Percentiles rank a stretch among this genome's conserved stretches.
Conservation (phyloP, 2,329 filamentous ascomycete genomes). For the Botryotinia globosa region DNA sequence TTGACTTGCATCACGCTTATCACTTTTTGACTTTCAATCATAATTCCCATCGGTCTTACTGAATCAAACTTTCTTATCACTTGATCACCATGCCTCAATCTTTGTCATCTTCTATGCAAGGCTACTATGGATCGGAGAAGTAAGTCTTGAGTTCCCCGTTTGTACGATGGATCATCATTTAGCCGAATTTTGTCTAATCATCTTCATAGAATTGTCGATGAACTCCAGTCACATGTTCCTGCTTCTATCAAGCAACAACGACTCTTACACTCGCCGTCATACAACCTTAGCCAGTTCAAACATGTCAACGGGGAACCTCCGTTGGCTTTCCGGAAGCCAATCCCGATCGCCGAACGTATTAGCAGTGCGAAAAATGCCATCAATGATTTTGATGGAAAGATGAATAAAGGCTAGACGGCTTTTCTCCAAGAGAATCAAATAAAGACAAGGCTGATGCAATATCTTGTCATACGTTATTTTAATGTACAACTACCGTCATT, state of each 20-base stretch:
- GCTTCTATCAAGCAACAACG: neutral
- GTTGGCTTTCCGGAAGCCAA: slow-evolving; percentile 14
- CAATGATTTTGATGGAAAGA: slow-evolving; percentile 12
- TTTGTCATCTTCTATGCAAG: slow-evolving; percentile 19
- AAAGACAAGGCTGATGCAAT: neutral
- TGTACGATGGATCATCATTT: neutral
- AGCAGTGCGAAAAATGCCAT: neutral
- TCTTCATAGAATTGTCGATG: neutral
- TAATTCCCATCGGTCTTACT: neutral
- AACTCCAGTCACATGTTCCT: neutral
- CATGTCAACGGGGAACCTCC: neutral
- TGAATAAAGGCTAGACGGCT: neutral
- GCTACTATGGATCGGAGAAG: slow-evolving; percentile 14
- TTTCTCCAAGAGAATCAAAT: neutral
- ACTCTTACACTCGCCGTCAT: neutral
- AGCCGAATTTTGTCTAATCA: neutral
- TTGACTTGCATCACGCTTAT: neutral
- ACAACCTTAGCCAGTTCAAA: neutral
- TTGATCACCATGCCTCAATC: slow-evolving; percentile 16
- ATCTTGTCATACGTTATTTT: slow-evolving; percentile 8
- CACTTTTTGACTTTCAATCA: neutral
- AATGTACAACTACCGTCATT: neutral
- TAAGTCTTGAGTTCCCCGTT: slow-evolving; percentile 9
- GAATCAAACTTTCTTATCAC: neutral
- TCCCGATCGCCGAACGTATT: neutral